A percentile compares a stretch with the other conserved stretches of the same genome.
phyloP scores from a whole-genome alignment of 441 rosid species.

The Pelargonium fulgidum region DNA sequence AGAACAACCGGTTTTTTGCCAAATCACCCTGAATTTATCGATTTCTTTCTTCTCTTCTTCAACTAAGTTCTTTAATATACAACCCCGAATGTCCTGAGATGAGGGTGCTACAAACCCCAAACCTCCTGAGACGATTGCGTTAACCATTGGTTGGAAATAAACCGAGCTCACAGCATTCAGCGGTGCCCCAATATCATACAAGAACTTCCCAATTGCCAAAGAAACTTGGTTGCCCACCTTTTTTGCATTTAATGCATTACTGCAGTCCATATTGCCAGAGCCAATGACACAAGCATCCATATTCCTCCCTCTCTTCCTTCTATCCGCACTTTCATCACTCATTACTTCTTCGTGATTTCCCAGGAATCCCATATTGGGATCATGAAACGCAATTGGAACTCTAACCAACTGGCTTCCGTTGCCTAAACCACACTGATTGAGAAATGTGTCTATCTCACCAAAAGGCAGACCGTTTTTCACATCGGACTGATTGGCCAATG shows the following conservation, averaged over 20 bases:
- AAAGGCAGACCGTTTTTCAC: no score
- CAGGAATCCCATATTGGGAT: slow-evolving; percentile 28
- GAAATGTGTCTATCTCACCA: not conserved
- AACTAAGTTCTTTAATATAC: slow-evolving; percentile 58
- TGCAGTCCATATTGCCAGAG: slow-evolving; percentile 13
- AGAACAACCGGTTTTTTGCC: slow-evolving; percentile 77
- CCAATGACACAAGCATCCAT: slow-evolving; percentile 26
- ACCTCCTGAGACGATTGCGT: slow-evolving; percentile 51
- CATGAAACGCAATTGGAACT: slow-evolving; percentile 21
- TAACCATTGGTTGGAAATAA: slow-evolving; percentile 61
- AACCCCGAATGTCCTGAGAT: slow-evolving; percentile 58
- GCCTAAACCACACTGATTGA: slow-evolving; percentile 29
- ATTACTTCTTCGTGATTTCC: slow-evolving; percentile 32
- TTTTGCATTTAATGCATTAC: slow-evolving; percentile 23
- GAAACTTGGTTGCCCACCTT: slow-evolving; percentile 35
- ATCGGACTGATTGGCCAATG: no score
- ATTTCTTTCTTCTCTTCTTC: slow-evolving; percentile 60
- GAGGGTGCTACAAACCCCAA: slow-evolving; percentile 42
- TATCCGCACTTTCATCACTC: slow-evolving; percentile 35
- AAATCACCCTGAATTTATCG: slow-evolving; percentile 31
- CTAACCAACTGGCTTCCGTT: slow-evolving; percentile 25
- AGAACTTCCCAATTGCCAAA: slow-evolving; percentile 56
- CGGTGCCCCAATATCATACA: slow-evolving; percentile 81
- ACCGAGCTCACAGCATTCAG: slow-evolving; percentile 54
- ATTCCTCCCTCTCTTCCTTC: slow-evolving; percentile 40